Percentiles rank a stretch among this genome's conserved stretches.
These are phyloP conservation scores for Fusarium clavum DNA, from an alignment of 2,329 filamentous ascomycete species.

Conservation along the genomic window DNA sequence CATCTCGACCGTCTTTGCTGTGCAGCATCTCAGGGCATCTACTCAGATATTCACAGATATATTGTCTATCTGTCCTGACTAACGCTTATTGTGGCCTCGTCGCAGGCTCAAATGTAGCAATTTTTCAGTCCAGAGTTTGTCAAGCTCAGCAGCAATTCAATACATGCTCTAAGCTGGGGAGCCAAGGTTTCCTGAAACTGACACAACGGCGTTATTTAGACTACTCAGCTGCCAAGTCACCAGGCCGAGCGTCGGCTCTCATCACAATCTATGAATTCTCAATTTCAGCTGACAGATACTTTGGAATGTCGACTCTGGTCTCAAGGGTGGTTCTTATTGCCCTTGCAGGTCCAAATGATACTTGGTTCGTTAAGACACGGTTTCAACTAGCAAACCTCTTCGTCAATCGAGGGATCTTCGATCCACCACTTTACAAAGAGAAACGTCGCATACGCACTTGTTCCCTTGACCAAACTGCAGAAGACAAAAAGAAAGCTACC, in stretches of 20 bases:
- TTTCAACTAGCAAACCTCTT: not conserved
- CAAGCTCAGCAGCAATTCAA: not conserved
- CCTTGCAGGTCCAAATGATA: slow-evolving; percentile 22
- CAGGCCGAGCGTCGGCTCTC: slow-evolving; percentile 7
- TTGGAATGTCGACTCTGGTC: slow-evolving; percentile 18
- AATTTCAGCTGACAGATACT: not conserved
- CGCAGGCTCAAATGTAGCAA: not conserved
- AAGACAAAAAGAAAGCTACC: not conserved
- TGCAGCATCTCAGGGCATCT: slow-evolving; percentile 8
- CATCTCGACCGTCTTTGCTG: not conserved
- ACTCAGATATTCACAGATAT: slow-evolving; percentile 4
- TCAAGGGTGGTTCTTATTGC: not conserved
- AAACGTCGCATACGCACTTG: not conserved
- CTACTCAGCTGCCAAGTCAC: slow-evolving; percentile 27
- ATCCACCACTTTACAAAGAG: not conserved
- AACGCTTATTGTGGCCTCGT: not conserved
- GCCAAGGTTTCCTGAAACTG: slow-evolving; percentile 41
- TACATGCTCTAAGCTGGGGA: slow-evolving; percentile 21
- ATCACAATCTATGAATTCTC: not conserved
- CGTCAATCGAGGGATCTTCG: not conserved
- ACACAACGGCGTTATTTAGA: slow-evolving; percentile 32
- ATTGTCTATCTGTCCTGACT: not conserved
- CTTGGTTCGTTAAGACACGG: not conserved
- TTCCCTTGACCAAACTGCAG: slow-evolving; percentile 3
- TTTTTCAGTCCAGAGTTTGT: not conserved